Base-by-base conservation (phyloP, 2,329 filamentous ascomycete species). In the Phialophora chinensis region DNA sequence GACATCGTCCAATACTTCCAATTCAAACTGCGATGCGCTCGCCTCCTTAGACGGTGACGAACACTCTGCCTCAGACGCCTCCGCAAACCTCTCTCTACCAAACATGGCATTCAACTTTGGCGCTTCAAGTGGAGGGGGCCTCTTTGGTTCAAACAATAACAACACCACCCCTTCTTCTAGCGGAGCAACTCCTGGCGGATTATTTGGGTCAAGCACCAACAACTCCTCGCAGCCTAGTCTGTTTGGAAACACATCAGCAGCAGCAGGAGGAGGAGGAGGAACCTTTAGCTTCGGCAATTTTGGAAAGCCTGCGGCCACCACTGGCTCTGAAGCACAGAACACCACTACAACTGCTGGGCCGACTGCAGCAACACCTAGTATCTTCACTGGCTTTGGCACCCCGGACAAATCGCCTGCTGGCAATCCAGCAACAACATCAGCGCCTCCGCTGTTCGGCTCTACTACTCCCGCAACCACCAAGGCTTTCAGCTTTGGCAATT, bases 401-500 rank as follows among this genome's bases (percentile, higher is more conserved):
- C 67, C 69, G 49, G 69, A 69, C 49, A 70, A 64, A 42, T 58
- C 68, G 14, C 27, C 64, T 23, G 57, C 65, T 11, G 17, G 29
- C 8, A 55, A 1, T 23, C 53, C 53, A 20, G 62, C 66, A 12
- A 53, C 66, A 64, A 73, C 71, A 61, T 73, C 77, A 44, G 67
- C 76, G 29, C 72, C 78, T 47, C 76, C 77, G 33, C 50, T 76
- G 10, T 79, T 80, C 71, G 78, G 78, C 57, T 71, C 74, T 49
- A 71, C 73, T 31, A 74, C 67, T 12, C 75, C 72, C 54, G 71
- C 71, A 4, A 80, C 79, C 29, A 75, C 78, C 52, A 73, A 77
- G 35, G 75, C 73, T 31, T 67, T 71, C 57, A 72, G 67, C 54
- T 81, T 82, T 66, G 76, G 74, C 53, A 79, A 77, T 57, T 84